phyloP scores from a whole-genome alignment of 129 eudicot genomes.

The Helichrysum umbraculigerum region DNA sequence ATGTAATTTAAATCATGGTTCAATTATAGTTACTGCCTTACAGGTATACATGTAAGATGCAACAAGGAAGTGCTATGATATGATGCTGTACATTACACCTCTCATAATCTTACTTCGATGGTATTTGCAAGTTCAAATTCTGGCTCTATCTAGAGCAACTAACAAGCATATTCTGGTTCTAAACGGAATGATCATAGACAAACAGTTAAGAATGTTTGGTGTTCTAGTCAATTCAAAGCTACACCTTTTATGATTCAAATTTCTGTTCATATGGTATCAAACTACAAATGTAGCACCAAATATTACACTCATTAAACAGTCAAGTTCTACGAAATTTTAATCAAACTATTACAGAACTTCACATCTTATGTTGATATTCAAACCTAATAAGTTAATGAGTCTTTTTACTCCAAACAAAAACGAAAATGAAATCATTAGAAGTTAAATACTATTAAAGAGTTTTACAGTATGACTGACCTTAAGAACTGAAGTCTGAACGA shows the following conservation, averaged over 20 bases:
- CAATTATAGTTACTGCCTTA: no score
- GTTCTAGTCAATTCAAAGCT: not conserved
- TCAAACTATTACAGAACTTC: constrained; percentile 11
- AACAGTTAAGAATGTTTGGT: no score
- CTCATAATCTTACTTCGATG: no score
- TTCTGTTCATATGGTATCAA: no score
- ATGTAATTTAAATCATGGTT: no score
- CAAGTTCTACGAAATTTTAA: constrained; percentile 13
- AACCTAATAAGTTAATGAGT: not conserved
- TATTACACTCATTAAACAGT: not conserved
- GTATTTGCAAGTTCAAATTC: no score
- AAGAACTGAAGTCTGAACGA: constrained; percentile 81
- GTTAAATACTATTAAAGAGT: not conserved
- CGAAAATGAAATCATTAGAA: not conserved
- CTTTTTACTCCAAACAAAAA: not conserved
- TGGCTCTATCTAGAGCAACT: no score
- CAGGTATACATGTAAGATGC: no score
- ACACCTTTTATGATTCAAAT: not conserved
- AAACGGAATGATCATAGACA: no score
- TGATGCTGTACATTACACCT: no score
- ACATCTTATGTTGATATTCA: constrained; percentile 9
- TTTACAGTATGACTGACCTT: constrained; percentile 46
- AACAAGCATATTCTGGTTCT: no score
- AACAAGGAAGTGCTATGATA: no score
- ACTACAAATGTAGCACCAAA: constrained; percentile 1